Evolutionary conservation across 2,329 filamentous ascomycete species (phyloP).

Genomic region (Epichloe sp.): DNA sequence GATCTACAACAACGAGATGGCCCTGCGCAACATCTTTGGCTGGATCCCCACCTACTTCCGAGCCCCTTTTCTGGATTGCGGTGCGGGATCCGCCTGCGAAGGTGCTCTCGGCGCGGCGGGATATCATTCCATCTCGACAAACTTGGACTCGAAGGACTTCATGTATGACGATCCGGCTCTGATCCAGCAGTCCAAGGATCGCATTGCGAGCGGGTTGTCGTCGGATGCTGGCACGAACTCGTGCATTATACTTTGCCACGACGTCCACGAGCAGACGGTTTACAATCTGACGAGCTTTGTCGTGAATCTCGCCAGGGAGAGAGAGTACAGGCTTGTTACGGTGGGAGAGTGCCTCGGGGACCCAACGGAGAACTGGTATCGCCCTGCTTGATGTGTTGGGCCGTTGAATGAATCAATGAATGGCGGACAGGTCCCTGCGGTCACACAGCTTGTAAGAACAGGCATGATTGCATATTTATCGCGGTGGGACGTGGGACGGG

Average conservation of each 20-base stretch:
- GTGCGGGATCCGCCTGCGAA: conserved; percentile 24
- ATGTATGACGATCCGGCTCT: conserved; percentile 34
- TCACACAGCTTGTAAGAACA: no score
- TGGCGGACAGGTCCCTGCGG: no score
- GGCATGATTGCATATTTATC: no score
- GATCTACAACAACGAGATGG: conserved; percentile 32
- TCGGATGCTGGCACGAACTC: conserved; percentile 13
- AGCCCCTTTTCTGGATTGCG: conserved; percentile 32
- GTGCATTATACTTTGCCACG: conserved; percentile 41
- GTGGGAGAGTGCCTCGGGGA: conserved; percentile 46
- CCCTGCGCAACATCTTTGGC: conserved; percentile 28
- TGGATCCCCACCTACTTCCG: conserved; percentile 31
- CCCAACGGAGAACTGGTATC: conserved; percentile 38
- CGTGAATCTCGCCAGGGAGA: background rate
- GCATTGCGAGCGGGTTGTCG: conserved; percentile 24
- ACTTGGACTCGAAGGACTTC: conserved; percentile 50
- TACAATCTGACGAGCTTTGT: conserved; percentile 18
- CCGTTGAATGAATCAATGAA: background rate
- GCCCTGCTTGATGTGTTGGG: conserved; percentile 11
- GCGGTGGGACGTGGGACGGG: no score
- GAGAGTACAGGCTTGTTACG: conserved; percentile 30
- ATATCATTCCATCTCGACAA: conserved; percentile 43
- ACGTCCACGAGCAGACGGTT: conserved; percentile 35
- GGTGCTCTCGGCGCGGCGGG: conserved; percentile 25
- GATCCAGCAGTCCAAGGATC: conserved; percentile 32